Evolutionary conservation across 1,284 basidiomycete species (phyloP).

Genomic region (Blastosporella zonata): DNA sequence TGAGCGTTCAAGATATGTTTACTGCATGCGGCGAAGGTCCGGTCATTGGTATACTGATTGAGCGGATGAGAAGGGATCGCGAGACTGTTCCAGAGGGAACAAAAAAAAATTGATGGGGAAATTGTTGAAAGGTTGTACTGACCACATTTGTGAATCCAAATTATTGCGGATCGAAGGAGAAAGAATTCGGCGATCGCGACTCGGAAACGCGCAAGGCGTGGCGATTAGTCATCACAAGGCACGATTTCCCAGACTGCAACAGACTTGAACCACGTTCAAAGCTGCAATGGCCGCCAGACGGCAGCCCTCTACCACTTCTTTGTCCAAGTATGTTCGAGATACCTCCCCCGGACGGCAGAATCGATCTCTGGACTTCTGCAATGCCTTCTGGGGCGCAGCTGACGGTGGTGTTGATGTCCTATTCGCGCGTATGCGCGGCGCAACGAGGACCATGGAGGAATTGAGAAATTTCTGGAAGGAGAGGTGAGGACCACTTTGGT

Average conservation of each 20-base stretch:
- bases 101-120: background rate
- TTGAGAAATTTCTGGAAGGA: constrained; percentile 87
- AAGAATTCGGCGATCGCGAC: constrained; percentile 4
- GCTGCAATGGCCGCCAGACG: constrained; percentile 55
- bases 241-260: background rate
- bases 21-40: constrained; percentile 40
- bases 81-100: background rate
- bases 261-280: constrained; percentile 9
- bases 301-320: constrained; percentile 72
- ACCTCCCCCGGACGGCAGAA: constrained; percentile 47
- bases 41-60: constrained; percentile 21
- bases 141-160: constrained; percentile 10
- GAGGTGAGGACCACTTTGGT: constrained; percentile 47
- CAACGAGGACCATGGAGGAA: constrained; percentile 87
- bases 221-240: constrained; percentile 15
- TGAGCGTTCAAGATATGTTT: constrained; percentile 94
- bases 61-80: constrained; percentile 15
- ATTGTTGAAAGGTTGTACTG: constrained; percentile 4
- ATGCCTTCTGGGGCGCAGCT: constrained; percentile 89
- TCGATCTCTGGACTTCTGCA: constrained; percentile 84
- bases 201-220: background rate
- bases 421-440: constrained; percentile 84
- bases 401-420: constrained; percentile 91
- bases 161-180: background rate
- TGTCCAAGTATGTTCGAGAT: constrained; percentile 61